Conservation (phyloP, 257 asterid genomes). For the Oldenlandia corymbosa region DNA sequence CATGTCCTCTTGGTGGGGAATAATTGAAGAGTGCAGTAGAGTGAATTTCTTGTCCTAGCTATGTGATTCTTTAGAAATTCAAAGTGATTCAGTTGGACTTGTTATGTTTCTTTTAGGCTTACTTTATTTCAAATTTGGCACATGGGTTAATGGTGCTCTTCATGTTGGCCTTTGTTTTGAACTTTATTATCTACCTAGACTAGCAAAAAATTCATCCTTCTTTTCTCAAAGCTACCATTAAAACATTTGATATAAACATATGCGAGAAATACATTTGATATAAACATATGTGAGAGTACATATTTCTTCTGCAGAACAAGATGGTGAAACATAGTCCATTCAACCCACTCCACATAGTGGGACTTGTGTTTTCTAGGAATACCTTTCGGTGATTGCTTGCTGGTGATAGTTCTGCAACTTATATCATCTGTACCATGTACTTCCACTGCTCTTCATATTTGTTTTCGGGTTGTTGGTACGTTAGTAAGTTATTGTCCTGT, state of each 20-base stretch:
- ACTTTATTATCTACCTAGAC: not conserved
- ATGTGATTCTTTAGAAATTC: not conserved
- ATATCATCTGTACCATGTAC: not conserved
- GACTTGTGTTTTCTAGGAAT: no score
- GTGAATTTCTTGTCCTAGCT: not conserved
- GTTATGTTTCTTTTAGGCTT: no score
- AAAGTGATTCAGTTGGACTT: no score
- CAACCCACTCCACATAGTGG: no score
- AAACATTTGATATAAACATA: no score
- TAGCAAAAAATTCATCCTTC: not conserved
- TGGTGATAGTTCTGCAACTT: slow-evolving; percentile 3
- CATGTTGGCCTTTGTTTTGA: not conserved
- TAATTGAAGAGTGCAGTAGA: not conserved
- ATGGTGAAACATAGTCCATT: no score
- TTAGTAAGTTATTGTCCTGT: slow-evolving; percentile 7
- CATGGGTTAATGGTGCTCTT: not conserved
- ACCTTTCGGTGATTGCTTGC: not conserved
- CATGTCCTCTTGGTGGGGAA: not conserved
- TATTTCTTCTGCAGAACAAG: no score
- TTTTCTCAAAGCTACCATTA: not conserved
- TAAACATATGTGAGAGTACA: no score
- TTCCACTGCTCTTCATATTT: not conserved
- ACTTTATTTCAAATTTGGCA: no score
- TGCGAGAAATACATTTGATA: no score
- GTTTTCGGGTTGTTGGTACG: not conserved